Percentiles rank a stretch among this genome's conserved stretches.
Evolutionary conservation across 2,329 filamentous ascomycete genomes (phyloP).

Genomic region (Calcarisporium arbuscula): DNA sequence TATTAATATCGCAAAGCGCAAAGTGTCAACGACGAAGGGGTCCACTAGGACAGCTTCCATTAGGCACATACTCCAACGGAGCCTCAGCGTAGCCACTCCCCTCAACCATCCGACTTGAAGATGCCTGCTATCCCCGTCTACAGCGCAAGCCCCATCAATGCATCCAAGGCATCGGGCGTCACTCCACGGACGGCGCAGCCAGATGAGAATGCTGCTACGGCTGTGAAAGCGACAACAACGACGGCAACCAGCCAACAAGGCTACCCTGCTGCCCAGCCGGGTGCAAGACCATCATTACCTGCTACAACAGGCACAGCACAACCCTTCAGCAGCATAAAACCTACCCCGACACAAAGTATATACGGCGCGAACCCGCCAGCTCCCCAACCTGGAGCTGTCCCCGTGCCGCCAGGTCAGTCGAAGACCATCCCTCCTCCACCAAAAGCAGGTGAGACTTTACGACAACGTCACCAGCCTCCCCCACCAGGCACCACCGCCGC

Average conservation of each 20-base stretch:
- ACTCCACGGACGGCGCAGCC: slow-evolving; percentile 38
- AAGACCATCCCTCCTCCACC: slow-evolving; percentile 42
- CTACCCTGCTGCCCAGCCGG: slow-evolving; percentile 40
- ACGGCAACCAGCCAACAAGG: slow-evolving; percentile 15
- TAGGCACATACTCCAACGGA: slow-evolving; percentile 10
- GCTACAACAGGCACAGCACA: slow-evolving; percentile 34
- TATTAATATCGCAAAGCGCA: no score
- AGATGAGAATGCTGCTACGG: slow-evolving; percentile 13
- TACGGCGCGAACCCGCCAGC: slow-evolving; percentile 37
- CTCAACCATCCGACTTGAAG: no score
- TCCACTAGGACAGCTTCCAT: no score
- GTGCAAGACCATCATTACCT: slow-evolving; percentile 37
- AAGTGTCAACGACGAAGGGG: no score
- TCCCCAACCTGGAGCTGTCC: slow-evolving; percentile 52
- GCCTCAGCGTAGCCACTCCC: no score
- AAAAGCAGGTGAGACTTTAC: slow-evolving; percentile 39
- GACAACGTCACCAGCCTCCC: slow-evolving; percentile 27
- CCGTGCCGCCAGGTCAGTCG: slow-evolving; percentile 30
- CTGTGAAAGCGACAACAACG: slow-evolving; percentile 25
- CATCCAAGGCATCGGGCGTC: slow-evolving; percentile 43
- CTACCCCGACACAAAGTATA: slow-evolving; percentile 35
- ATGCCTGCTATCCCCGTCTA: slow-evolving; percentile 59
- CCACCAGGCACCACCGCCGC: slow-evolving; percentile 27
- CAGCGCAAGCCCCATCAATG: slow-evolving; percentile 52
- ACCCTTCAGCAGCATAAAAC: slow-evolving; percentile 25